Base-by-base conservation (phyloP, 768 basidiomycete species). In the Pisolithus sp. region DNA sequence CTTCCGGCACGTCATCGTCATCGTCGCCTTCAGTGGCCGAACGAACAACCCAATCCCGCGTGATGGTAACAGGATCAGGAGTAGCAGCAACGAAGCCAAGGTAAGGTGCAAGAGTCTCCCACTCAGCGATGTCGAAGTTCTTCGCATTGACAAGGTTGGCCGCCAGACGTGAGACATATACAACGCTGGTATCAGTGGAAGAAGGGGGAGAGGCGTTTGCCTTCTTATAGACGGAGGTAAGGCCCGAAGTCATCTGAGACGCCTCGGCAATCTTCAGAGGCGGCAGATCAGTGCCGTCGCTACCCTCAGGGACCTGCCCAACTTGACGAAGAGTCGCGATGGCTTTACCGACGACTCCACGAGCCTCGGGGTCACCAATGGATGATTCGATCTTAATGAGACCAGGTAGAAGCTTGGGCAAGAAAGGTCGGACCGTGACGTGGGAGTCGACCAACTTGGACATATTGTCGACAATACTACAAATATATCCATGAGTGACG, bases 351-450 rank as follows among this genome's bases (percentile, higher is more conserved):
- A 94, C 83, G 59, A 98, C 88, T 53, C 84, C 78, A 72, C 96
- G 96, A 43, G 96, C 96, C 71, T 99, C 96, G 50, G 96, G 96
- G 73, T 99, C 96, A 74, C 91, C 94, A 53, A 98, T 92, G 64
- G 87, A 81, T 54, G 81, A 80, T 78, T 95, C 89, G 58, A 95
- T 86, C 83, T 98, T 98, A 78, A 97, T 81, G 51, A 97, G 79
- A 59, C 90, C 93, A 23, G 94, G 94, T 61, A 97, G 84, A 31
- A 97, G 86, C 72, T 89, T 93, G 63, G 93, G 93, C 60, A 97
- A 66, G 87, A 97, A 97, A 53, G 94, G 94, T 64, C 94, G 88
- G 72, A 97, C 94, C 48, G 93, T 95, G 72, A 92, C 74, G 49
- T 86, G 81, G 24, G 92, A 95, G 75, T 95, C 93, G 66, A 97